Base-by-base conservation (phyloP, 1,284 basidiomycete genomes). In the Phellopilus nigrolimitatus region DNA sequence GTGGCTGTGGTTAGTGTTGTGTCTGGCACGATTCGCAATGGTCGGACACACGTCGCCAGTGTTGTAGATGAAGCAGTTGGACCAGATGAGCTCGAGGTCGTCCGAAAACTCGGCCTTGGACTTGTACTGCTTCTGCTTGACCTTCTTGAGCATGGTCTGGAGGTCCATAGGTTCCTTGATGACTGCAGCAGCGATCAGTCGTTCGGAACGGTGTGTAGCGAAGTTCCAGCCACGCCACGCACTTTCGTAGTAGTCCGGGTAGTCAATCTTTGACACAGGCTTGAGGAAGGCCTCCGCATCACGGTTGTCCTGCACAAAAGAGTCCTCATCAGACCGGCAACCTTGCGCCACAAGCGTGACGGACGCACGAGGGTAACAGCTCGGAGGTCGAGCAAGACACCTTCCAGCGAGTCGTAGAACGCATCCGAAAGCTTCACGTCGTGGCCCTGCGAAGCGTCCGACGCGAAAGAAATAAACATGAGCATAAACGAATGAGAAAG, bases 81-180 rank as follows among this genome's bases (percentile, higher is more conserved):
- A 82, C 95, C 95, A 99, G 60, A 99, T 98, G 56, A 97, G 79
- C 60, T 95, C 90, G 39, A 99, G 72, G 68, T 99, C 97, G 56
- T 88, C 84, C 56, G 87, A 85, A 67, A 99, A 99, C 62, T 95
- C 89, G 55, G 81, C 78, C 71, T 99, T 98, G 49, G 82, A 90
- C 71, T 95, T 95, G 79, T 97, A 98, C 47, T 80, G 77, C 64
- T 89, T 90, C 45, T 77, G 72, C 71, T 95, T 97, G 64, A 97
- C 85, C 70, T 95, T 95, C 73, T 84, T 91, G 53, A 88, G 74
- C 80, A 99, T 91, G 0, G 93, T 90, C 56, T 85, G 84, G 42
- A 98, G 74, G 71, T 99, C 95, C 95, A 98, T 99, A 1, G 93
- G 91, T 56, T 84, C 82, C 47, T 81, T 72, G 66, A 97, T 93